These are phyloP conservation scores for Blepharisma stoltei DNA, from an alignment of 73 alveolate species.

Conservation along the genomic window DNA sequence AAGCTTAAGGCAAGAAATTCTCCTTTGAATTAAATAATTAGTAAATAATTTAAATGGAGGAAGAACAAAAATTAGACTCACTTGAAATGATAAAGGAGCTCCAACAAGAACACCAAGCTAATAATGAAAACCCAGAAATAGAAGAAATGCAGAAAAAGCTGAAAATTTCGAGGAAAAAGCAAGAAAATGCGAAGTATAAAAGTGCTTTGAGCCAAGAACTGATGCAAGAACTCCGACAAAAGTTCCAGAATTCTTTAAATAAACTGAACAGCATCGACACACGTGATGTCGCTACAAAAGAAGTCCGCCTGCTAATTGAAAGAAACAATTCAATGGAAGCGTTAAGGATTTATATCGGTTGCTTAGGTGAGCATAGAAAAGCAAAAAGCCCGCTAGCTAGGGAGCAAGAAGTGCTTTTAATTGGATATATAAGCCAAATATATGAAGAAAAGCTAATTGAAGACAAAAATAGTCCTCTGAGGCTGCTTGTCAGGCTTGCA, in stretches of 20 bases:
- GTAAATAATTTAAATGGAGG: too few relatives aligned
- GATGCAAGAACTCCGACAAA: background rate
- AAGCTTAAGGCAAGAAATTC: too few relatives aligned
- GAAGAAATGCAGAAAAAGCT: background rate
- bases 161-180: background rate
- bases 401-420: background rate
- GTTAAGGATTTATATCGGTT: background rate
- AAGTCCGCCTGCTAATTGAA: background rate
- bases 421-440: background rate
- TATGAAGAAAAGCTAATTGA: background rate
- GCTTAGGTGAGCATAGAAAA: background rate
- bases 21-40: too few relatives aligned
- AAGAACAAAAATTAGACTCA: background rate
- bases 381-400: background rate
- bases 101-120: background rate
- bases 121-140: slow-evolving; percentile 9
- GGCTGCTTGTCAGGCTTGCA: background rate
- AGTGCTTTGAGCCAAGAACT: background rate
- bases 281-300: background rate
- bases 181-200: background rate
- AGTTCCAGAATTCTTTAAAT: slow-evolving; percentile 12
- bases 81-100: slow-evolving; percentile 11
- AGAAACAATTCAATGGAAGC: background rate
- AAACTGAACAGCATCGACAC: background rate
- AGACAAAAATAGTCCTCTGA: background rate